Percentiles rank a stretch among this genome's conserved stretches.
Evolutionary conservation across 352 stramenopile genomes (phyloP).

Genomic region (Globisporangium spiculum): DNA sequence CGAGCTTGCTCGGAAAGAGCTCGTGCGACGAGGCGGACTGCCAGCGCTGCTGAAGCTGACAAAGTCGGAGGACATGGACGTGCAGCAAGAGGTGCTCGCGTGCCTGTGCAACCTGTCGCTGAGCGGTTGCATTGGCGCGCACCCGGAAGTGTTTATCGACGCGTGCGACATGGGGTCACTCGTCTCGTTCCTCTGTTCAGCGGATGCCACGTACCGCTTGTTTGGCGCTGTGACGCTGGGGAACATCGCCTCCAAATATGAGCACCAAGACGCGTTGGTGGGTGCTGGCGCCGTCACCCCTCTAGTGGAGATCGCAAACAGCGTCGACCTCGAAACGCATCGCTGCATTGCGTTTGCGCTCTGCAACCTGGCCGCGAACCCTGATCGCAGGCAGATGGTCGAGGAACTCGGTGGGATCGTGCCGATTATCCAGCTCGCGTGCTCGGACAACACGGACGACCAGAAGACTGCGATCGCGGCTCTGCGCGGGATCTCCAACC

Average conservation of each 20-base stretch:
- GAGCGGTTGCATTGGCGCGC: conserved; percentile 91
- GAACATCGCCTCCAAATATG: conserved; percentile 87
- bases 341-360: conserved; percentile 95
- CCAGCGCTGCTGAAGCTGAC: conserved; percentile 87
- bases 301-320: conserved; percentile 91
- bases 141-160: conserved; percentile 87
- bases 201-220: conserved; percentile 92
- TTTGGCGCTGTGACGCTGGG: conserved; percentile 96
- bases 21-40: conserved; percentile 89
- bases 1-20: conserved; percentile 76
- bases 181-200: conserved; percentile 94
- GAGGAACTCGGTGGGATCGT: conserved; percentile 90
- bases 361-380: conserved; percentile 93
- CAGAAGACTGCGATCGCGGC: conserved; percentile 91
- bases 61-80: conserved; percentile 91
- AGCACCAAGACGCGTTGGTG: conserved; percentile 83
- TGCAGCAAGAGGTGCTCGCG: conserved; percentile 95
- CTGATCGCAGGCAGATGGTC: conserved; percentile 83
- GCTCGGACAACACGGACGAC: conserved; percentile 85
- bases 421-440: conserved; percentile 95
- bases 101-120: conserved; percentile 97
- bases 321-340: conserved; percentile 92
- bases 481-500: conserved; percentile 87
- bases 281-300: conserved; percentile 85
- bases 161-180: conserved; percentile 90